Percentiles rank a stretch among this genome's conserved stretches.
Evolutionary conservation across 2,329 filamentous ascomycete species (phyloP).

Genomic region (Fusarium udum): DNA sequence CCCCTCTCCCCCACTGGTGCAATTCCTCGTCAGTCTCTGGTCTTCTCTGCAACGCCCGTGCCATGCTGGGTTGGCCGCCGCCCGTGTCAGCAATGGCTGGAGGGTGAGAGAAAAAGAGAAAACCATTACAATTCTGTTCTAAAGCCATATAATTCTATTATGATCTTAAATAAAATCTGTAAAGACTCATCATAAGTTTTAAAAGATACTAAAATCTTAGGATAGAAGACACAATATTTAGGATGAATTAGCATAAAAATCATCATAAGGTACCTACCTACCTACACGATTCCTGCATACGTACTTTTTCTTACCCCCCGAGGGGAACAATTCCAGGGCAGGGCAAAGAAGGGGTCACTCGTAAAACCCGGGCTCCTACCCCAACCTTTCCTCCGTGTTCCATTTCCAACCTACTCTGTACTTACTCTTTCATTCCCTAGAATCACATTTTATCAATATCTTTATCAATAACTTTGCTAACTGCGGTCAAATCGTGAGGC

Average conservation of each 20-base stretch:
- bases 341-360: conserved; percentile 25
- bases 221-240: not conserved
- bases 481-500: not conserved
- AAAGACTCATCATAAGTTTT: not conserved
- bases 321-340: conserved; percentile 17
- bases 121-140: not conserved
- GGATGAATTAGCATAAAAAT: not conserved
- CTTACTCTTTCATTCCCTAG: not conserved
- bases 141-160: not conserved
- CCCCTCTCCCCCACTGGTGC: not conserved
- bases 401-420: conserved; percentile 14
- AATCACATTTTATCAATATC: not conserved
- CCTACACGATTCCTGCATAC: not conserved
- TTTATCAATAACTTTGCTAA: not conserved
- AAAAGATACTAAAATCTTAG: not conserved
- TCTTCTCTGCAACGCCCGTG: conserved; percentile 18
- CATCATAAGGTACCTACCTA: not conserved
- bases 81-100: conserved; percentile 22
- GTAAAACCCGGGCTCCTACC: conserved; percentile 25
- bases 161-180: not conserved
- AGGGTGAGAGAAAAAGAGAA: not conserved
- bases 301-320: not conserved
- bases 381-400: conserved; percentile 30
- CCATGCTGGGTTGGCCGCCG: conserved; percentile 8
- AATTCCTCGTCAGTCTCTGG: conserved; percentile 17